These are phyloP conservation scores for Metschnikowia picachoensis DNA, from an alignment of 805 yeast species.

Conservation along the genomic window DNA sequence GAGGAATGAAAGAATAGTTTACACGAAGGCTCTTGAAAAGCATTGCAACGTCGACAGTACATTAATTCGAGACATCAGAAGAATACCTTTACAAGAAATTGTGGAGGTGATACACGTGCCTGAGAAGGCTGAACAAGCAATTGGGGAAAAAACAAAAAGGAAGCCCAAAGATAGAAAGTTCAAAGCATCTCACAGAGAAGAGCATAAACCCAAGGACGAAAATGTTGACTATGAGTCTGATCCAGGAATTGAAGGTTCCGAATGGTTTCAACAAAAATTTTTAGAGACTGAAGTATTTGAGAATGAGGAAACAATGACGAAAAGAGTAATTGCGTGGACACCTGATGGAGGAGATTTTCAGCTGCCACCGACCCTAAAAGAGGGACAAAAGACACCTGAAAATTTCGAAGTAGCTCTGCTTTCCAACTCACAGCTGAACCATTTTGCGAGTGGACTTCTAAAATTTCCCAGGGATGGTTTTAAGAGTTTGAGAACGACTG, in stretches of 20 bases:
- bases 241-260: constrained; percentile 44
- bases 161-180: not conserved
- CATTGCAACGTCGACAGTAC: constrained; percentile 42
- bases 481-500: constrained; percentile 59
- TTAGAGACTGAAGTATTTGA: constrained; percentile 48
- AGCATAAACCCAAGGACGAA: constrained; percentile 9
- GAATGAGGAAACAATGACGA: constrained; percentile 27
- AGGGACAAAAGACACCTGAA: constrained; percentile 33
- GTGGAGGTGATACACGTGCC: constrained; percentile 54
- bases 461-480: constrained; percentile 59
- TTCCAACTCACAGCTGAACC: constrained; percentile 58
- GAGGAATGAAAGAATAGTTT: constrained; percentile 76
- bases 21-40: constrained; percentile 37
- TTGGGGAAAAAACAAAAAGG: constrained; percentile 1
- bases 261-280: constrained; percentile 46
- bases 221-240: constrained; percentile 33
- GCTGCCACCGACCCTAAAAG: constrained; percentile 34
- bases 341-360: constrained; percentile 48
- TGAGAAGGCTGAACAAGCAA: constrained; percentile 18
- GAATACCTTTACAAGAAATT: constrained; percentile 51
- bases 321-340: constrained; percentile 60
- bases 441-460: constrained; percentile 70
- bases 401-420: constrained; percentile 60
- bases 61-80: constrained; percentile 27
- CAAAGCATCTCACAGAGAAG: constrained; percentile 14